phyloP scores from a whole-genome alignment of 805 yeast species.

The Kluyveromyces nonfermentans region DNA sequence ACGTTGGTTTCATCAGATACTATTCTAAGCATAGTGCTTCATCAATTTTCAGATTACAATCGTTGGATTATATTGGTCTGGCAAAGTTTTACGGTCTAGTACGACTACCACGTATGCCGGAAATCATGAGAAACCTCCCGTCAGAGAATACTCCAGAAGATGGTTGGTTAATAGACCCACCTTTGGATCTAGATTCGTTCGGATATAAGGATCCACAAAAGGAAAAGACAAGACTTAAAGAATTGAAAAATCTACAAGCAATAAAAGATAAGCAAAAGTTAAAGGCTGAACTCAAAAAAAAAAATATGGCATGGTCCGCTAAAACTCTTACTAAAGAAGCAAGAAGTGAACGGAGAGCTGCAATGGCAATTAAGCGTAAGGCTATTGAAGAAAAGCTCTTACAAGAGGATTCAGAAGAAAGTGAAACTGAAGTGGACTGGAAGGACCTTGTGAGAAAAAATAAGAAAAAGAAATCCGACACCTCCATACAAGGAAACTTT shows the following conservation, averaged over 20 bases:
- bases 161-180: slow-evolving; percentile 62
- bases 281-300: slow-evolving; percentile 37
- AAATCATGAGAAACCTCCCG: slow-evolving; percentile 43
- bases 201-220: slow-evolving; percentile 53
- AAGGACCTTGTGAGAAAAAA: slow-evolving; percentile 63
- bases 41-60: slow-evolving; percentile 71
- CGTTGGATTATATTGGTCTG: slow-evolving; percentile 60
- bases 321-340: slow-evolving; percentile 53
- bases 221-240: slow-evolving; percentile 54
- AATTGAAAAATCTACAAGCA: slow-evolving; percentile 38
- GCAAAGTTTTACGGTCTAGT: slow-evolving; percentile 74
- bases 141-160: slow-evolving; percentile 46
- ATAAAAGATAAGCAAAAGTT: slow-evolving; percentile 29
- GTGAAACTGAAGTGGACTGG: slow-evolving; percentile 66
- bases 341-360: slow-evolving; percentile 55
- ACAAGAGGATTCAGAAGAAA: slow-evolving; percentile 31
- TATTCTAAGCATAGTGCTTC: slow-evolving; percentile 83
- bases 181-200: slow-evolving; percentile 59
- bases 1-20: slow-evolving; percentile 72
- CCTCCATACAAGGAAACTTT: slow-evolving; percentile 46
- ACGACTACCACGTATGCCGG: slow-evolving; percentile 93
- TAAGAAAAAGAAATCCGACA: slow-evolving; percentile 39
- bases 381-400: slow-evolving; percentile 47
- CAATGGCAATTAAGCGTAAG: slow-evolving; percentile 43
- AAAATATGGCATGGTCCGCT: slow-evolving; percentile 75